Evolutionary conservation across 257 asterid genomes (phyloP).

Genomic region (Plectranthus barbatus): DNA sequence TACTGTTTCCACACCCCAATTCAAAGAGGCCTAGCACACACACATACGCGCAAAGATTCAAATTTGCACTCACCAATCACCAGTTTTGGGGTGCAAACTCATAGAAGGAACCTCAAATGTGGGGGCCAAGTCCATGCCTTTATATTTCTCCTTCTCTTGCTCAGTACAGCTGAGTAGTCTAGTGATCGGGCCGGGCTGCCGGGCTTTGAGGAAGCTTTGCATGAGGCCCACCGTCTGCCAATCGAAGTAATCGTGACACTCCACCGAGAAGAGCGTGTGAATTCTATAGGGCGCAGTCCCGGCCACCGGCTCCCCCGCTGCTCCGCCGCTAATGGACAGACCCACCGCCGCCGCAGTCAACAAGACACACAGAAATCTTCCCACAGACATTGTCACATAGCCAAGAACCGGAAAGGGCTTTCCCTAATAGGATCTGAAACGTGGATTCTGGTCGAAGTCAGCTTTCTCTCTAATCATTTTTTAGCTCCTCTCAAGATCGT

Average conservation of each 20-base stretch:
- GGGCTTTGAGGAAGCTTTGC: conserved; percentile 74
- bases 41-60: neutral
- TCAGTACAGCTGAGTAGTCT: conserved; percentile 88
- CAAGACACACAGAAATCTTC: conserved; percentile 13
- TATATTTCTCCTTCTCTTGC: conserved; percentile 48
- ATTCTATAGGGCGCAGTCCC: conserved; percentile 61
- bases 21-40: neutral
- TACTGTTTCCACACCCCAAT: neutral
- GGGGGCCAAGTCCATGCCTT: conserved; percentile 95
- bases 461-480: conserved; percentile 13
- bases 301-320: conserved; percentile 19
- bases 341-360: conserved; percentile 22
- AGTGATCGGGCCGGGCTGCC: conserved; percentile 91
- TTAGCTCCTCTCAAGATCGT: conserved; percentile 13
- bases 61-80: conserved; percentile 62
- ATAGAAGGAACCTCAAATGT: conserved; percentile 89
- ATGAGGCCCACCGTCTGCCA: conserved; percentile 98
- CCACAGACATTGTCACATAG: conserved; percentile 29
- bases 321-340: conserved; percentile 23
- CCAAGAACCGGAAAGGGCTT: conserved; percentile 23
- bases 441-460: conserved; percentile 19
- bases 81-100: conserved; percentile 69
- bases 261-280: conserved; percentile 92
- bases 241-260: conserved; percentile 94
- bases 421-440: conserved; percentile 26